Percentiles rank a stretch among this genome's conserved stretches.
Conservation (phyloP, 2,329 filamentous ascomycete genomes). For the Sordariomycetes sp. region DNA sequence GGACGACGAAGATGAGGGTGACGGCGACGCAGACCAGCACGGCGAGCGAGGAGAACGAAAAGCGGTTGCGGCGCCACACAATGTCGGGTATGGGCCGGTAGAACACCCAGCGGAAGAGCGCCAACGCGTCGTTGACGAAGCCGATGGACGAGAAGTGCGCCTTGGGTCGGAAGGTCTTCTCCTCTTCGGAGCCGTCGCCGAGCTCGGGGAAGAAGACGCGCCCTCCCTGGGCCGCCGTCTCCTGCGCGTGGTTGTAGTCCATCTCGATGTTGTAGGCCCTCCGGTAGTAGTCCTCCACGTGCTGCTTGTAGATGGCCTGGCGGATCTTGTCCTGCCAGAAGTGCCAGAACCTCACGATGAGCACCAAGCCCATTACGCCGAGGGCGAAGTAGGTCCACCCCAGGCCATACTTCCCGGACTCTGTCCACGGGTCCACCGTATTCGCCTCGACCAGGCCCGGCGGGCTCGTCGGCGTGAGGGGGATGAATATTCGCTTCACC, state of each 20-base stretch:
- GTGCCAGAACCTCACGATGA: conserved; percentile 69
- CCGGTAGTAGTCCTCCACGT: conserved; percentile 56
- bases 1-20: conserved; percentile 59
- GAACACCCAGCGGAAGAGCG: conserved; percentile 79
- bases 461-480: conserved; percentile 47
- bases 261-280: conserved; percentile 39
- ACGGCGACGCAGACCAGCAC: conserved; percentile 58
- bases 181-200: conserved; percentile 42
- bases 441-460: conserved; percentile 51
- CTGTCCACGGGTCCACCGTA: conserved; percentile 65
- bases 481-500: conserved; percentile 47
- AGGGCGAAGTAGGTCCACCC: conserved; percentile 85
- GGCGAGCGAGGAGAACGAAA: conserved; percentile 73
- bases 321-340: conserved; percentile 90
- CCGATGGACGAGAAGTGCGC: conserved; percentile 67
- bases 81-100: conserved; percentile 77
- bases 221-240: conserved; percentile 42
- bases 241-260: conserved; percentile 30
- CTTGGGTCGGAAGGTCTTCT: conserved; percentile 46
- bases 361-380: conserved; percentile 55
- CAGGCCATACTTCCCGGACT: conserved; percentile 75
- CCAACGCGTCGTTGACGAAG: conserved; percentile 66
- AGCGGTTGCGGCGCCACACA: conserved; percentile 52
- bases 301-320: conserved; percentile 78
- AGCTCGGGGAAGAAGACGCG: conserved; percentile 65